Evolutionary conservation across 148 eudicot genomes (phyloP).

Genomic region (Vaccinium macrocarpon): DNA sequence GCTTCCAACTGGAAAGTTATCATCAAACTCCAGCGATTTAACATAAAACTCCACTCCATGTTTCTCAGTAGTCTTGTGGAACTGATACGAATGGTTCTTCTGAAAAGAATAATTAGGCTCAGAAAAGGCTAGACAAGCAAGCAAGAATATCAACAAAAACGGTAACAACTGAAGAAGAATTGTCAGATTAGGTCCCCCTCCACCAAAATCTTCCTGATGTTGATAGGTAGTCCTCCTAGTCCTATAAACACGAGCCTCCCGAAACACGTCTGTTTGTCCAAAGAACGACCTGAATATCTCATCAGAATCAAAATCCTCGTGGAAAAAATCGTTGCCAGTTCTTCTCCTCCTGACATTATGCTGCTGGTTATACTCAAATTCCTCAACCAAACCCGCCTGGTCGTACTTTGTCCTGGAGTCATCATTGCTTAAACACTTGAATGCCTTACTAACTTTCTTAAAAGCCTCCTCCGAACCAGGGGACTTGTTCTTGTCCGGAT

Average conservation of each 20-base stretch:
- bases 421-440: slow-evolving; percentile 90
- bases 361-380: slow-evolving; percentile 72
- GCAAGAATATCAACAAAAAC: slow-evolving; percentile 71
- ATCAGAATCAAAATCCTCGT: slow-evolving; percentile 84
- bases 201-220: slow-evolving; percentile 53
- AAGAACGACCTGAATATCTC: slow-evolving; percentile 93
- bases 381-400: slow-evolving; percentile 81
- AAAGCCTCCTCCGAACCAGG: slow-evolving; percentile 97
- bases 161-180: slow-evolving; percentile 73
- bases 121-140: slow-evolving; percentile 81
- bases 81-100: slow-evolving; percentile 70
- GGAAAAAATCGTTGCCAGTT: slow-evolving; percentile 50
- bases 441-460: slow-evolving; percentile 87
- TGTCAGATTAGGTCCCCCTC: slow-evolving; percentile 63
- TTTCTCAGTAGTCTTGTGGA: slow-evolving; percentile 56
- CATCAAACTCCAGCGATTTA: slow-evolving; percentile 73
- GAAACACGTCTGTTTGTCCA: slow-evolving; percentile 68
- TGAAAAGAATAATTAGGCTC: slow-evolving; percentile 96
- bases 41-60: slow-evolving; percentile 77
- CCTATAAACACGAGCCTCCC: slow-evolving; percentile 59
- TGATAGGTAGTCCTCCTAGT: slow-evolving; percentile 53
- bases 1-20: slow-evolving; percentile 66
- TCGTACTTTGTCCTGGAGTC: slow-evolving; percentile 86
- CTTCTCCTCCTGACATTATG: slow-evolving; percentile 62
- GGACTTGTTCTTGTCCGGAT: slow-evolving; percentile 96